These are phyloP conservation scores for Mycena albidolilacea DNA, from an alignment of 768 basidiomycete species.

Conservation along the genomic window DNA sequence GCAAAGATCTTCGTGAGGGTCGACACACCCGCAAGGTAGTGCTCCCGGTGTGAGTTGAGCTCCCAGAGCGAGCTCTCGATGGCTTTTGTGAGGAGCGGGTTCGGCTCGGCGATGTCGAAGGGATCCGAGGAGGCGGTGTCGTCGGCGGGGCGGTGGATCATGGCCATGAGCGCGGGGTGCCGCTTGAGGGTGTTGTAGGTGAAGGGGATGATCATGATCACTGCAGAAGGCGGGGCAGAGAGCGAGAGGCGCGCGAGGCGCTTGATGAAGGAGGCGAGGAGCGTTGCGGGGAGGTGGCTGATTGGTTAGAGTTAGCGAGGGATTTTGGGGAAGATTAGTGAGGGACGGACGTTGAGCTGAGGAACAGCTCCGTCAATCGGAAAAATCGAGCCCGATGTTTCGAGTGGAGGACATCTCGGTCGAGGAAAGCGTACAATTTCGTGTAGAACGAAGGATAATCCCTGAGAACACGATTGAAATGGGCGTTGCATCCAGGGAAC, in stretches of 20 bases:
- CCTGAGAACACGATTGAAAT: slow-evolving; percentile 55
- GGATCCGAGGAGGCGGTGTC: slow-evolving; percentile 62
- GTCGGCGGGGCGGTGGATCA: slow-evolving; percentile 83
- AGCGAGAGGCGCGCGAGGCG: slow-evolving; percentile 89
- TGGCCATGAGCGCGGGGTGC: slow-evolving; percentile 92
- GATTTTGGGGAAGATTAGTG: slow-evolving; percentile 9
- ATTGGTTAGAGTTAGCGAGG: background rate
- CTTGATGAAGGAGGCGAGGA: slow-evolving; percentile 97
- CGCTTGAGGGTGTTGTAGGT: slow-evolving; percentile 94
- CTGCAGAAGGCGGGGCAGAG: slow-evolving; percentile 89
- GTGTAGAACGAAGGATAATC: slow-evolving; percentile 98
- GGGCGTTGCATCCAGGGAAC: slow-evolving; percentile 8
- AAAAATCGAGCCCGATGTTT: slow-evolving; percentile 97
- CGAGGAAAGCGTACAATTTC: slow-evolving; percentile 90
- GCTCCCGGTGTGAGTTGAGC: slow-evolving; percentile 79
- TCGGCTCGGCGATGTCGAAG: slow-evolving; percentile 74
- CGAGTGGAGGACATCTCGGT: slow-evolving; percentile 89
- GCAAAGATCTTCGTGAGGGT: slow-evolving; percentile 88
- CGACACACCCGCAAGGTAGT: slow-evolving; percentile 92
- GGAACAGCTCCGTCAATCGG: slow-evolving; percentile 90
- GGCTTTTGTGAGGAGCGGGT: slow-evolving; percentile 85
- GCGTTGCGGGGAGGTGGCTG: slow-evolving; percentile 87
- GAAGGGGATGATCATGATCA: slow-evolving; percentile 93
- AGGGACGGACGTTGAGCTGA: slow-evolving; percentile 86
- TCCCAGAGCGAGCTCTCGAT: slow-evolving; percentile 96